Evolutionary conservation across 106 monocot genomes (phyloP).

Genomic region (Dioscorea zingiberensis): DNA sequence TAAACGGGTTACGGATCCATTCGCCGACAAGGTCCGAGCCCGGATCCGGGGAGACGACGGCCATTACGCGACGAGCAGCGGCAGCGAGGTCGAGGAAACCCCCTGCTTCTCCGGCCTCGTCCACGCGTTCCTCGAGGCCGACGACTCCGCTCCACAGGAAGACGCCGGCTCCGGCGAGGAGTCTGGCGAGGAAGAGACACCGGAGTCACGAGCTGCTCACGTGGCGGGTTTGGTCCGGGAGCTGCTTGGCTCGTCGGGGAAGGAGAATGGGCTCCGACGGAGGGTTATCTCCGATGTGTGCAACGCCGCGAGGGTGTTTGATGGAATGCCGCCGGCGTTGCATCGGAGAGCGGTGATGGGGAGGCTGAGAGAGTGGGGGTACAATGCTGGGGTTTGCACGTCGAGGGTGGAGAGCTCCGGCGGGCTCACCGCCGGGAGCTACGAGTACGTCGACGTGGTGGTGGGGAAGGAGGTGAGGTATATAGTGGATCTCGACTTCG

Average conservation of each 20-base stretch:
- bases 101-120: conserved; percentile 25
- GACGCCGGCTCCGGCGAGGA: background rate
- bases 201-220: background rate
- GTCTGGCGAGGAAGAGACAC: background rate
- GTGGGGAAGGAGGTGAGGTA: conserved; percentile 21
- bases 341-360: conserved; percentile 34
- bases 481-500: conserved; percentile 47
- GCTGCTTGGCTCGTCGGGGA: conserved; percentile 2
- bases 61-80: conserved; percentile 33
- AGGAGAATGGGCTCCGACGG: background rate
- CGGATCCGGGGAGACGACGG: conserved; percentile 15
- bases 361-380: conserved; percentile 24
- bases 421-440: conserved; percentile 26
- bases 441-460: conserved; percentile 56
- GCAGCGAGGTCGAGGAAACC: conserved; percentile 16
- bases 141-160: background rate
- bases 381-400: conserved; percentile 65
- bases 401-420: conserved; percentile 30
- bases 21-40: conserved; percentile 22
- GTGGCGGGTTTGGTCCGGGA: conserved; percentile 16
- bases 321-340: background rate
- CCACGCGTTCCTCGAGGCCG: conserved; percentile 20
- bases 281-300: conserved; percentile 12
- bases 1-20: conserved; percentile 34
- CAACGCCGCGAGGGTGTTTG: conserved; percentile 4